Evolutionary conservation across 2,329 filamentous ascomycete genomes (phyloP).

Genomic region (Hypoxylon sp.): DNA sequence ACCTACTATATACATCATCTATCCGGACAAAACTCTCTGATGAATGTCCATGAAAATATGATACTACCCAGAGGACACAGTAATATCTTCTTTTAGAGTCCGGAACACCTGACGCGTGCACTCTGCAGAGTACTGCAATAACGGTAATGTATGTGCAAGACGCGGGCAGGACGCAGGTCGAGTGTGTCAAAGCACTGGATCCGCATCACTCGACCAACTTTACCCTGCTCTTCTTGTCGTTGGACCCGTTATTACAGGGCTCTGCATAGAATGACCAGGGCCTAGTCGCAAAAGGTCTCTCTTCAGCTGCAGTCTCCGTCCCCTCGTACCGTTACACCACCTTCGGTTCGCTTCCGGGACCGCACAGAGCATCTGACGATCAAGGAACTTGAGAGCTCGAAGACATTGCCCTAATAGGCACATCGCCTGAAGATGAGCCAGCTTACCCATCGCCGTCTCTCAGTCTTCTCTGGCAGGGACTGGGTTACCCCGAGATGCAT

Average conservation of each 20-base stretch:
- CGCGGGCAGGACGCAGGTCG: conserved; percentile 17
- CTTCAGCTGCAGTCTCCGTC: conserved; percentile 27
- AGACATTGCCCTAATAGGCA: conserved; percentile 18
- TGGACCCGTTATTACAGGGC: conserved; percentile 35
- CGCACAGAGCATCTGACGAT: conserved; percentile 33
- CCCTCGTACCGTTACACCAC: conserved; percentile 36
- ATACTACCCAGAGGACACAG: neutral
- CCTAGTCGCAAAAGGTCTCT: conserved; percentile 17
- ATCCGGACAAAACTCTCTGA: neutral
- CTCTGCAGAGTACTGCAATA: conserved; percentile 16
- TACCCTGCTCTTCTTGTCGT: conserved; percentile 34
- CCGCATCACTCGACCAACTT: conserved; percentile 26
- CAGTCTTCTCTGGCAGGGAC: conserved; percentile 21
- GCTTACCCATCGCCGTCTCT: conserved; percentile 8
- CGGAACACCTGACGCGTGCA: neutral
- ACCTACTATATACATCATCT: conserved; percentile 3
- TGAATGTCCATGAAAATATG: neutral
- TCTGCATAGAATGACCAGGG: conserved; percentile 34
- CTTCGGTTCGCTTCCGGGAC: conserved; percentile 43
- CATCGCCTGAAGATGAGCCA: conserved; percentile 19
- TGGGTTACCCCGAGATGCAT: conserved; percentile 40
- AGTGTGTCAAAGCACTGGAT: conserved; percentile 28
- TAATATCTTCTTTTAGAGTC: neutral
- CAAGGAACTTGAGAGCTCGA: conserved; percentile 6
- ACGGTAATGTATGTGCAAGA: conserved; percentile 11